Percentiles rank a stretch among this genome's conserved stretches.
Evolutionary conservation across 805 yeast genomes (phyloP).

Genomic region (Isabelozyma rhagii): DNA sequence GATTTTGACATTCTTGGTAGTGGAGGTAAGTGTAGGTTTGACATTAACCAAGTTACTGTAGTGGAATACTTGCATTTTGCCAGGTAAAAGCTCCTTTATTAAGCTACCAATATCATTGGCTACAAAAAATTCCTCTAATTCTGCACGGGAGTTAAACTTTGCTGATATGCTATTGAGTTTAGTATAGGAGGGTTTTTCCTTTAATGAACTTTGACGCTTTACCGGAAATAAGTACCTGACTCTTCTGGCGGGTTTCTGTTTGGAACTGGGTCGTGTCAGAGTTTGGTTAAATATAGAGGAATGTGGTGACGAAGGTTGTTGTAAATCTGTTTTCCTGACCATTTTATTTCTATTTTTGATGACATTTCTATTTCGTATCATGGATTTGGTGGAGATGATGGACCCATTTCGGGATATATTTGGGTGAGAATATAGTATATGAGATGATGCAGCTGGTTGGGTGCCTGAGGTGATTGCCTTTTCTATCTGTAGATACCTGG

Average conservation of each 20-base stretch:
- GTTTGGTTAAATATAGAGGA: neutral
- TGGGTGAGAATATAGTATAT: slow-evolving; percentile 10
- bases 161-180: slow-evolving; percentile 10
- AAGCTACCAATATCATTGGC: slow-evolving; percentile 15
- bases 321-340: slow-evolving; percentile 13
- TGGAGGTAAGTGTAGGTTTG: slow-evolving; percentile 9
- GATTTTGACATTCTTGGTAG: slow-evolving; percentile 1
- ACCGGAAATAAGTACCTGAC: slow-evolving; percentile 31
- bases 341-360: slow-evolving; percentile 28
- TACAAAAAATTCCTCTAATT: slow-evolving; percentile 17
- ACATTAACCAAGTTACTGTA: slow-evolving; percentile 12
- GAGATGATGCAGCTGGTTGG: slow-evolving; percentile 8
- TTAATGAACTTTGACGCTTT: slow-evolving; percentile 30
- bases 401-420: slow-evolving; percentile 13
- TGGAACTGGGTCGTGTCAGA: neutral
- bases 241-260: neutral
- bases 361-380: slow-evolving; percentile 26
- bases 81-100: slow-evolving; percentile 28
- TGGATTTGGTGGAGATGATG: slow-evolving; percentile 26
- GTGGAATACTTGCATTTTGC: slow-evolving; percentile 20
- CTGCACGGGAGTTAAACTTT: slow-evolving; percentile 16
- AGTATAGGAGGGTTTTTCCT: slow-evolving; percentile 15
- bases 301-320: neutral
- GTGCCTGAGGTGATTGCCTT: neutral
- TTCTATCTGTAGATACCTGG: slow-evolving; percentile 3